Conservation (phyloP, 2,329 filamentous ascomycete genomes). For the Cytospora leucostoma region DNA sequence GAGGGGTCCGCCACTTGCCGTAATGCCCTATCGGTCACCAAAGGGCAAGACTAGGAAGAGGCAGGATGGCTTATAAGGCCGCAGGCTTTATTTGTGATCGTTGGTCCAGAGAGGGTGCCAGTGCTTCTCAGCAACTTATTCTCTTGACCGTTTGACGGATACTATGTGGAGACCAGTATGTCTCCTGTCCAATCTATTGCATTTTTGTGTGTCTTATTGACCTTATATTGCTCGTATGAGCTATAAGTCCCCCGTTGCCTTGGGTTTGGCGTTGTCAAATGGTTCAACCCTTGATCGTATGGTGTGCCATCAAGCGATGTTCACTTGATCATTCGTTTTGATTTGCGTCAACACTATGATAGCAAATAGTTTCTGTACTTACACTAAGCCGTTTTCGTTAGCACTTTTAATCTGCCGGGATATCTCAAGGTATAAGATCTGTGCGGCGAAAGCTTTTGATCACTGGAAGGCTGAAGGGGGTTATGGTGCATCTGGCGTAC, state of each 20-base stretch:
- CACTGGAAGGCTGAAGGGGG: no score
- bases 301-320: not conserved
- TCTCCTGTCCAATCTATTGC: not conserved
- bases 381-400: not conserved
- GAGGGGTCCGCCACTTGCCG: not conserved
- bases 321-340: not conserved
- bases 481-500: no score
- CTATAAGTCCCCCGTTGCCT: not conserved
- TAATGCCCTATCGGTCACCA: slow-evolving; percentile 6
- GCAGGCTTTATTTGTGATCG: not conserved
- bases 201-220: not conserved
- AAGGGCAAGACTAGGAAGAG: slow-evolving; percentile 23
- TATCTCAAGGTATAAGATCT: not conserved
- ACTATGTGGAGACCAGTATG: not conserved
- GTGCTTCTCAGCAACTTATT: not conserved
- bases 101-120: not conserved
- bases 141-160: not conserved
- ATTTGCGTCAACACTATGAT: not conserved
- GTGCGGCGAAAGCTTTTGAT: no score
- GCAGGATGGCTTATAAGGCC: slow-evolving; percentile 7
- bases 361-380: not conserved
- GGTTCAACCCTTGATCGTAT: not conserved
- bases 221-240: not conserved
- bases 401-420: not conserved
- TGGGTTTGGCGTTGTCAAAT: not conserved